These are phyloP conservation scores for Suillus paluster DNA, from an alignment of 768 basidiomycete genomes.

Conservation along the genomic window DNA sequence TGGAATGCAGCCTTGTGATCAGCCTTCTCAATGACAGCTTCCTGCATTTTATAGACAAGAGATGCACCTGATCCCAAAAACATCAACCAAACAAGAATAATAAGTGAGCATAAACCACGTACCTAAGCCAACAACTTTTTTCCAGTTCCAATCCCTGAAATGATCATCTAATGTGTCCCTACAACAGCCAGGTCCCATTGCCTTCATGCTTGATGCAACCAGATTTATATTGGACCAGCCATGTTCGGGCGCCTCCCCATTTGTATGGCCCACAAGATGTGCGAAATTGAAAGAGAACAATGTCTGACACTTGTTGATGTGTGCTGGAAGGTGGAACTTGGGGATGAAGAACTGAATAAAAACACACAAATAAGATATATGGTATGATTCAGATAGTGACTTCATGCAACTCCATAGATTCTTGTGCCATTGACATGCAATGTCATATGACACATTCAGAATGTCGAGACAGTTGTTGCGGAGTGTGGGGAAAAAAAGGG, in stretches of 20 bases:
- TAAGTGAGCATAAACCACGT: slow-evolving; percentile 4
- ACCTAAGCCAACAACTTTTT: slow-evolving; percentile 32
- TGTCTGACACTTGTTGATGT: slow-evolving; percentile 29
- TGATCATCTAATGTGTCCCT: slow-evolving; percentile 41
- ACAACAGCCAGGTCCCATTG: slow-evolving; percentile 38
- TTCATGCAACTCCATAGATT: slow-evolving; percentile 3
- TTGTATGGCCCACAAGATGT: slow-evolving; percentile 33
- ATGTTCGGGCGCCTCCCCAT: slow-evolving; percentile 42
- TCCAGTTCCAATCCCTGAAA: slow-evolving; percentile 39
- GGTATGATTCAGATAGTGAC: background rate
- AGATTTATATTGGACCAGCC: slow-evolving; percentile 39
- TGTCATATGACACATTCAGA: slow-evolving; percentile 19
- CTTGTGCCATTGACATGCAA: slow-evolving; percentile 30
- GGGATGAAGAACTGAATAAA: slow-evolving; percentile 31
- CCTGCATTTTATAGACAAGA: slow-evolving; percentile 3
- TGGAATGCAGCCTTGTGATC: slow-evolving; percentile 8
- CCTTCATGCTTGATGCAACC: slow-evolving; percentile 33
- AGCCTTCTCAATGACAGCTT: background rate
- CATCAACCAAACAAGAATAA: background rate
- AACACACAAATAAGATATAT: background rate
- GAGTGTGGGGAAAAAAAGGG: background rate
- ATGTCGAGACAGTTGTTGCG: background rate
- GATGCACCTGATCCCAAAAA: background rate
- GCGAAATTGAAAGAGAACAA: slow-evolving; percentile 14
- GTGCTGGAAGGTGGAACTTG: slow-evolving; percentile 40